Base-by-base conservation (phyloP, 306 rosid genomes). In the Mucuna pruriens region DNA sequence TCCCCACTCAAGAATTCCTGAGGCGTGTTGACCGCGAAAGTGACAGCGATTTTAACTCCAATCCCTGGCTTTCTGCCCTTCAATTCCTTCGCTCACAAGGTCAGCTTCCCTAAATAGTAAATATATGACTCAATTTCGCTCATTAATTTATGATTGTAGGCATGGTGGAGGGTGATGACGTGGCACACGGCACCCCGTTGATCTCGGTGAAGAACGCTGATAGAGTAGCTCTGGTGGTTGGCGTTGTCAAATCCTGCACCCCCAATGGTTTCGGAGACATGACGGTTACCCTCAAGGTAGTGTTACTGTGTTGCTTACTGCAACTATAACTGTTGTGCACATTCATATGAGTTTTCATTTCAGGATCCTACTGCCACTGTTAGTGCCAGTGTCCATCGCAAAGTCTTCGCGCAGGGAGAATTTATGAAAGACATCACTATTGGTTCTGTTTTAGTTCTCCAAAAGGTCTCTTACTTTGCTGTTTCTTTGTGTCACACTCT, bases 331-430 rank as follows among this genome's bases (percentile, higher is more conserved):
- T 38, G 9, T 4, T 19, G 15, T 9, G 16, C 13, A 15, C 6
- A 6, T n/a, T 49, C 22, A 9, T 63, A 8, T 20, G 25, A 17
- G 52, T 22, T 46, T 75, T 34, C 78, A 29, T 86, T 80, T 81
- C 94, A 95, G 98, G 98, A 95, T 85, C 95, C 95, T 73, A 85
- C 98, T 0, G 85, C 85, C 70, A 82, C 87, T 62, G 52, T 89
- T 26, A 83, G 73, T 45, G 98, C 95, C 36, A 91, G 81, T 81
- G 74, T 95, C 36, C 94, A 92, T 83, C 97, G 57, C 71, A 87
- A 86, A 82, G 92, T 87, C 38, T 74, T 92, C 72, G 48, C 85
- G 0, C 75, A 91, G 10, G 84, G 85, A 57, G 85, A 78, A 61
- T 77, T 84, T 70, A 74, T 86, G 74, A 95, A 84, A 87, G 87